phyloP scores from a whole-genome alignment of 2,329 filamentous ascomycete genomes.

The Nectriaceae sp. region DNA sequence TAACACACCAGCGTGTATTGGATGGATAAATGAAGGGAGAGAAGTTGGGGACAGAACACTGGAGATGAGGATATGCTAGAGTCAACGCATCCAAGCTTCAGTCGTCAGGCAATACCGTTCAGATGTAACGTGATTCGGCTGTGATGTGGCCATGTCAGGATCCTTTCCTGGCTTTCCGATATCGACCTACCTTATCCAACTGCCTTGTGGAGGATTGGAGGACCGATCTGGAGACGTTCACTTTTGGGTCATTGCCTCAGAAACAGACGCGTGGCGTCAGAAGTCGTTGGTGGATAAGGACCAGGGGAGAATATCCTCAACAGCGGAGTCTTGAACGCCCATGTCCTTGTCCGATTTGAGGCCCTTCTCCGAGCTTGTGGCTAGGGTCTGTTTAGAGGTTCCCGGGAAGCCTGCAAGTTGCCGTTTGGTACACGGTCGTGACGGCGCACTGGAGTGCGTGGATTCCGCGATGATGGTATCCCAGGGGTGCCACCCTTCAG shows the following conservation, averaged over 20 bases:
- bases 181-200: slow-evolving; percentile 6
- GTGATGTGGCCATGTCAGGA: slow-evolving; percentile 6
- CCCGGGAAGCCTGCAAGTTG: slow-evolving; percentile 27
- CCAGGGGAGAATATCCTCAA: slow-evolving; percentile 19
- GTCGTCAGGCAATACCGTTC: slow-evolving; percentile 10
- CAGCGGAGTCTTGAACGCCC: slow-evolving; percentile 17
- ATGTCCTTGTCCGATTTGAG: slow-evolving; percentile 32
- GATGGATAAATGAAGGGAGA: too few species aligned
- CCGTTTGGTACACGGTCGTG: slow-evolving; percentile 26
- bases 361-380: slow-evolving; percentile 29
- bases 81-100: not conserved
- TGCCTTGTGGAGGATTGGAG: slow-evolving; percentile 26
- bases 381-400: slow-evolving; percentile 21
- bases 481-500: slow-evolving; percentile 28
- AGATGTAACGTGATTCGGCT: slow-evolving; percentile 22
- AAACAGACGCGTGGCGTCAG: slow-evolving; percentile 31
- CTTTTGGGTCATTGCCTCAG: slow-evolving; percentile 28
- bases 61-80: not conserved
- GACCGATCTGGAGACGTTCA: slow-evolving; percentile 15
- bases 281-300: slow-evolving; percentile 21
- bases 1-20: not conserved
- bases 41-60: not conserved
- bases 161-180: slow-evolving; percentile 6
- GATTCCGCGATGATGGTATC: slow-evolving; percentile 26
- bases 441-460: slow-evolving; percentile 24